Evolutionary conservation across 257 asterid species (phyloP), one percentile per base, ranked within the genome.

Genomic region (Nicotiana sylvestris): DNA sequence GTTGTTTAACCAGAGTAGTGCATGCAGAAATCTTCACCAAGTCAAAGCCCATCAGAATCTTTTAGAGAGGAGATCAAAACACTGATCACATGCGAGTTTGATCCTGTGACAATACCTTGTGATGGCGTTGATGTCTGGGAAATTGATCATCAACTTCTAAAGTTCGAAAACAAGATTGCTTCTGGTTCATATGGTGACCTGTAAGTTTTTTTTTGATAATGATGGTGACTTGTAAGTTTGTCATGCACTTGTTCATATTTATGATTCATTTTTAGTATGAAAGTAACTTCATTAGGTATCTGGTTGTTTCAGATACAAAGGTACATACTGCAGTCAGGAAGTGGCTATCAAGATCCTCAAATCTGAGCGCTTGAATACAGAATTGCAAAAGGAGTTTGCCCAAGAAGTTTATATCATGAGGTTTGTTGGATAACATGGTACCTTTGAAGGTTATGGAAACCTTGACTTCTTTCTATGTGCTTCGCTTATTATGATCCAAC

Each of bases 321-420:
- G 95, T 72, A 90, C 92, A 53, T 96, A 94, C 85, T 88, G 92
- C 58, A 90, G 97, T 85, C 99, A 96, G 86, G 99, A 96, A 82
- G 97, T 96, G 66, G 99, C 99, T 85, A 93, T 96, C 85, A 96
- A 96, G 89, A 92, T 96, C 87, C 96, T 96, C 87, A 96, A 95
- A 89, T 86, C 98, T n/a, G 99, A 96, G 82, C 92, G 96, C 66
- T 80, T 92, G 85, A 92, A 92, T 84, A 76, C 92, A 13, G 98
- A 94, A 84, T 86, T 96, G 87, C 97, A 94, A 88, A 94, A 90
- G 85, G 99, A 96, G 91, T 96, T 96, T 68, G 97, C 96, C 21
- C 99, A 96, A 86, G 99, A 96, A 90, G 99, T 94, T 66, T 96
- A 91, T 85, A 96, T 96, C 86, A 94, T 96, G 98, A 96, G 98